Evolutionary conservation across 257 asterid species (phyloP).

Genomic region (Asclepias syriaca): DNA sequence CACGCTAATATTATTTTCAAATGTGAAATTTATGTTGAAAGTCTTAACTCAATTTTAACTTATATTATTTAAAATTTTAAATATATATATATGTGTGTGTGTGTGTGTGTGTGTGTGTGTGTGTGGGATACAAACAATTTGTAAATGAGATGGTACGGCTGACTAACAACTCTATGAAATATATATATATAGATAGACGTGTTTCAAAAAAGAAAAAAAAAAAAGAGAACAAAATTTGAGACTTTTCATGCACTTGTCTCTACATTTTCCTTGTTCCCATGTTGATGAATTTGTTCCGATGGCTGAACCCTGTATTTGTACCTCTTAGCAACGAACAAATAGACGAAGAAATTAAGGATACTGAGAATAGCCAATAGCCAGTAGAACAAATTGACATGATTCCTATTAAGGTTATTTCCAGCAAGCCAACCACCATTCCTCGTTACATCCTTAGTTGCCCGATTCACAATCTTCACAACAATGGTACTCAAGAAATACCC

Average conservation of each 20-base stretch:
- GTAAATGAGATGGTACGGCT: too few relatives aligned
- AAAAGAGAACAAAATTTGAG: neutral
- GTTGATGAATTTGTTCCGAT: slow-evolving; percentile 2
- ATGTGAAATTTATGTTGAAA: too few relatives aligned
- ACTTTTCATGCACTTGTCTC: neutral
- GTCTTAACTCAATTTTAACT: too few relatives aligned
- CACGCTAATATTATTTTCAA: too few relatives aligned
- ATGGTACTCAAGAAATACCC: slow-evolving; percentile 68
- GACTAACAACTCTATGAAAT: too few relatives aligned
- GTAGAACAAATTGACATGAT: slow-evolving; percentile 58
- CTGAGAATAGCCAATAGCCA: slow-evolving; percentile 49
- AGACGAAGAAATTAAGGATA: slow-evolving; percentile 45
- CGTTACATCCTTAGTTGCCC: slow-evolving; percentile 40
- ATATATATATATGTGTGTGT: too few relatives aligned
- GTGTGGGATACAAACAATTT: too few relatives aligned
- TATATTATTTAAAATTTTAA: too few relatives aligned
- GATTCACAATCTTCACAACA: slow-evolving; percentile 55
- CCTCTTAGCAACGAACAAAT: slow-evolving; percentile 52
- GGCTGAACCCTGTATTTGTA: slow-evolving; percentile 52
- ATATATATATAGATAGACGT: too few relatives aligned
- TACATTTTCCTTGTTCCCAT: neutral
- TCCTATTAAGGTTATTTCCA: slow-evolving; percentile 62
- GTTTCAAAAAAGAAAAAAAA: too few relatives aligned
- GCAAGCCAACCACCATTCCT: slow-evolving; percentile 64
- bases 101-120: too few relatives aligned